Evolutionary conservation across 768 basidiomycete species (phyloP).

Genomic region (Pleurotus ostreatus): DNA sequence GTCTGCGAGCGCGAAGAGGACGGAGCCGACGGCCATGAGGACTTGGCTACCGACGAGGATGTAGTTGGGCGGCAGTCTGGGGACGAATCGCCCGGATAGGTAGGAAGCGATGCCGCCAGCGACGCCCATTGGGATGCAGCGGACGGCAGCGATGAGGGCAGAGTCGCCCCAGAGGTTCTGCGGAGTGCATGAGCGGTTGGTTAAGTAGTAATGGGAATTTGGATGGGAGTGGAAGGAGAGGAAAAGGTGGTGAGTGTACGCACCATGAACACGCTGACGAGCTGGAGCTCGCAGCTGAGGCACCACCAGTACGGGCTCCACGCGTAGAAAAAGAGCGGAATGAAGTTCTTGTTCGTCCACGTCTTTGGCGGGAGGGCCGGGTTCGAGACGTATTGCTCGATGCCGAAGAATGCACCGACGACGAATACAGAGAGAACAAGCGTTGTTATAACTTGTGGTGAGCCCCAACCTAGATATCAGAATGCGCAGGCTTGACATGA

Average conservation of each 20-base stretch:
- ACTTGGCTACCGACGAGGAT: slow-evolving; percentile 35
- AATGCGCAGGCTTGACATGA: not conserved
- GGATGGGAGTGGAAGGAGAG: not conserved
- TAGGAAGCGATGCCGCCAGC: slow-evolving; percentile 4
- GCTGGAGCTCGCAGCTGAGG: slow-evolving; percentile 29
- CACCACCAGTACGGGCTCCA: slow-evolving; percentile 12
- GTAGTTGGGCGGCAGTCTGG: not conserved
- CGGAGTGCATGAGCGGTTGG: slow-evolving; percentile 10
- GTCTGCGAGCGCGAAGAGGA: slow-evolving; percentile 37
- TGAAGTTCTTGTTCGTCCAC: slow-evolving; percentile 36
- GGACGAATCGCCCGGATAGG: slow-evolving; percentile 7
- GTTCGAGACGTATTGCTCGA: slow-evolving; percentile 26
- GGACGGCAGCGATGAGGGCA: slow-evolving; percentile 27
- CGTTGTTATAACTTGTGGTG: slow-evolving; percentile 35
- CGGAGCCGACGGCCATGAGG: slow-evolving; percentile 30
- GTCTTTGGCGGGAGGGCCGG: slow-evolving; percentile 26
- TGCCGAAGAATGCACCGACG: slow-evolving; percentile 38
- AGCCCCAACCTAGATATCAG: slow-evolving; percentile 33
- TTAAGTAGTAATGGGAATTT: slow-evolving; percentile 9
- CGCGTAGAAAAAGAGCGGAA: slow-evolving; percentile 30
- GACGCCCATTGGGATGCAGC: slow-evolving; percentile 17
- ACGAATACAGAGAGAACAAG: slow-evolving; percentile 38
- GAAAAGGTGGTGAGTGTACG: not conserved
- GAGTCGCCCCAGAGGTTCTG: slow-evolving; percentile 29
- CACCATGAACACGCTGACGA: slow-evolving; percentile 22